phyloP scores from a whole-genome alignment of 495 filamentous ascomycete genomes.

The Schizothecium vesticola region DNA sequence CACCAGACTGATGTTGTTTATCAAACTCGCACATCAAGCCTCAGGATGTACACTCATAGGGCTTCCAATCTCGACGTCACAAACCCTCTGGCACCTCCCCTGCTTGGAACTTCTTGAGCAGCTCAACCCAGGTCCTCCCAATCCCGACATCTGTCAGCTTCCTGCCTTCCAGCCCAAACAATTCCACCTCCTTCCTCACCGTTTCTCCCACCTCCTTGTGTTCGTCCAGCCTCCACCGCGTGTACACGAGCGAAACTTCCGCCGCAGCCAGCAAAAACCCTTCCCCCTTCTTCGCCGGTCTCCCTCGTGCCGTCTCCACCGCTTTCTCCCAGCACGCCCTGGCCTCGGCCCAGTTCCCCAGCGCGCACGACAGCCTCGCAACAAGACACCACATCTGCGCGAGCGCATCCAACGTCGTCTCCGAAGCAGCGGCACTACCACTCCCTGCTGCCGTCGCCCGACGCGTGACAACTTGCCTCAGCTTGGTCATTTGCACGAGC shows the following conservation, averaged over 20 bases:
- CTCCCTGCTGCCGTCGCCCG: background rate
- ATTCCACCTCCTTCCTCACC: background rate
- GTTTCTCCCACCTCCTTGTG: background rate
- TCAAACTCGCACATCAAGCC: too few relatives aligned
- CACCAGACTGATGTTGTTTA: background rate
- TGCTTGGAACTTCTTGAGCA: background rate
- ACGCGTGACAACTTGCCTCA: background rate
- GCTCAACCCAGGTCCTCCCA: background rate
- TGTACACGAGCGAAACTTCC: background rate
- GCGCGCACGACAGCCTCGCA: background rate
- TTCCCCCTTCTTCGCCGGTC: background rate
- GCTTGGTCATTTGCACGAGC: background rate
- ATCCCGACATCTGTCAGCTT: background rate
- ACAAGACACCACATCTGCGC: background rate
- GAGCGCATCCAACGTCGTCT: background rate
- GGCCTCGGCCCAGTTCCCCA: background rate
- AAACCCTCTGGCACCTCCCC: background rate
- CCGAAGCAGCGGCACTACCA: background rate
- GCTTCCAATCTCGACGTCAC: too few relatives aligned
- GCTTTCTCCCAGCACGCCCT: background rate
- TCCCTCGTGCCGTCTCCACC: background rate
- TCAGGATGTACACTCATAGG: too few relatives aligned
- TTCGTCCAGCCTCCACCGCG: background rate
- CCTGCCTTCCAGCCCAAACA: background rate
- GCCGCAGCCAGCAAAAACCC: background rate